Percentiles rank a stretch among this genome's conserved stretches.
Conservation (phyloP, 140 eudicot genomes). For the Anethum foeniculum region DNA sequence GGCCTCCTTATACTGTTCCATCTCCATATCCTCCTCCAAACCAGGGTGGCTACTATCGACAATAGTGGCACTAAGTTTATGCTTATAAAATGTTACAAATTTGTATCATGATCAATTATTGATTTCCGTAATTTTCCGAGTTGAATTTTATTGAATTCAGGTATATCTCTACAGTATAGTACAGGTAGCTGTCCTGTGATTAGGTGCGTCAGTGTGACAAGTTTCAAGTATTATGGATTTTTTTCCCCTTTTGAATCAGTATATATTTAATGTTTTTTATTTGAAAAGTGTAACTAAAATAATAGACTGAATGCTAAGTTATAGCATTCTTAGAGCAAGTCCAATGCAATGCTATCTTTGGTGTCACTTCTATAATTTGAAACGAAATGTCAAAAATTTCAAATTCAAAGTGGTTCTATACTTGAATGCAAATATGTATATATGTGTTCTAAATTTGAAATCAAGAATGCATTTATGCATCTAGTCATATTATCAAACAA, state of each 20-base stretch:
- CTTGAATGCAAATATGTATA: too few relatives aligned
- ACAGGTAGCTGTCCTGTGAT: background rate
- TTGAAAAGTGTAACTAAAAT: background rate
- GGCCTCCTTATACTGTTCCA: constrained; percentile 78
- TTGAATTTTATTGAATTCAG: background rate
- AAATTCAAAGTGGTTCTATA: too few relatives aligned
- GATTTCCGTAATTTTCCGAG: background rate
- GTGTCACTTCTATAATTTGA: too few relatives aligned
- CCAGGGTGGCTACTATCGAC: constrained; percentile 80
- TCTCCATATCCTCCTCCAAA: constrained; percentile 75
- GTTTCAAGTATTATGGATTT: background rate
- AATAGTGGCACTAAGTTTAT: constrained; percentile 1
- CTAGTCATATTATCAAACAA: too few relatives aligned
- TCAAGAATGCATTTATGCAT: too few relatives aligned
- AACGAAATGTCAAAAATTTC: too few relatives aligned
- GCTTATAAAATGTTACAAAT: background rate
- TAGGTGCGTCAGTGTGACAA: background rate
- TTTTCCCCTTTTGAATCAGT: background rate
- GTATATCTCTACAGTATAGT: background rate
- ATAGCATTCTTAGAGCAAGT: too few relatives aligned
- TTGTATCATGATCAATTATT: background rate
- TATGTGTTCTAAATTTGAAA: too few relatives aligned
- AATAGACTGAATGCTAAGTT: background rate
- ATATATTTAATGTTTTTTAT: background rate
- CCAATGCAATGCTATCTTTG: too few relatives aligned